Conservation (phyloP, 257 asterid genomes). For the Capsicum pubescens region DNA sequence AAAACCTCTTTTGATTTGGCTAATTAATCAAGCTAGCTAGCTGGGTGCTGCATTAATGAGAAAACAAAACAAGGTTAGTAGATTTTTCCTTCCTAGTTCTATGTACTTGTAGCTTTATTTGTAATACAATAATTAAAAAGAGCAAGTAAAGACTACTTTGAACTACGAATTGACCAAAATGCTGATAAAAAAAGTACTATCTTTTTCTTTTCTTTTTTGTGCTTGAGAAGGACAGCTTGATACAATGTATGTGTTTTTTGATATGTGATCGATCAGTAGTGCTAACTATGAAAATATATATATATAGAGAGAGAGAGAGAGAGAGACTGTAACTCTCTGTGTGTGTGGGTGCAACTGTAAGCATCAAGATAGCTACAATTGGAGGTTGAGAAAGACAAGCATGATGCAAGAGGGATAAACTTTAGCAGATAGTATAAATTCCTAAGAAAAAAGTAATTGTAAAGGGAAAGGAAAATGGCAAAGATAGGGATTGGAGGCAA, state of each 20-base stretch:
- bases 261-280: background rate
- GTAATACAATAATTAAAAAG: background rate
- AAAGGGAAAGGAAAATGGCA: constrained; percentile 16
- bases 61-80: background rate
- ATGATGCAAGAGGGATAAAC: background rate
- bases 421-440: background rate
- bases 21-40: background rate
- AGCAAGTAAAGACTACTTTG: background rate
- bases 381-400: constrained; percentile 23
- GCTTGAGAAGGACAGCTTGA: constrained; percentile 15
- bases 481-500: background rate
- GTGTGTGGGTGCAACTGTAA: background rate
- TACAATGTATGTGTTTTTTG: background rate
- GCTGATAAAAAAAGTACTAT: background rate
- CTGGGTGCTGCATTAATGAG: background rate
- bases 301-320: too few species aligned
- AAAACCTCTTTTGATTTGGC: background rate
- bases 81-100: background rate
- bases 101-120: background rate
- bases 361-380: background rate
- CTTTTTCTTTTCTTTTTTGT: background rate
- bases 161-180: background rate
- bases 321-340: too few species aligned
- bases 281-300: background rate
- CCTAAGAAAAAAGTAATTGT: background rate